Evolutionary conservation across 441 rosid species (phyloP), one percentile per base, ranked within the genome.

Genomic region (Gossypium trilobum): DNA sequence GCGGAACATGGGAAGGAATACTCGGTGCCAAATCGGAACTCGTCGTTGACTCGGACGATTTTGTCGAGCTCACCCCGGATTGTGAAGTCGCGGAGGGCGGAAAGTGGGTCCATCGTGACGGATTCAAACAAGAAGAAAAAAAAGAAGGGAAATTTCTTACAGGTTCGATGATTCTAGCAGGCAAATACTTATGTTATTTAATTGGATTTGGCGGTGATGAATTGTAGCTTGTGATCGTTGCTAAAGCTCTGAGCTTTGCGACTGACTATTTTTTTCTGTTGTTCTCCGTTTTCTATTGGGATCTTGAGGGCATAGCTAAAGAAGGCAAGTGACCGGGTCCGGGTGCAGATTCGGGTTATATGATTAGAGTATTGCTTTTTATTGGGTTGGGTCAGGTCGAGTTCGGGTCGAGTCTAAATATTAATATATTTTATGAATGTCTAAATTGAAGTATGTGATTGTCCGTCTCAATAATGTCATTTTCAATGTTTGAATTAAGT

Each of bases 51-150:
- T 8, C 88, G 88, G 44, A 78, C 80, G 68, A 91, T 85, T 78
- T 83, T 85, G 55, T 87, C 93, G 3, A 88, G 83, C 54, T 90
- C 90, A 64, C 85, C 87, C 0, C 90, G 84, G n/a, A 85, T 83
- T 22, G 97, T 83, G 82, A 75, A 88, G 72, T 89, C 93, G 6
- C 91, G 89, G 11, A 90, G 92, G 16, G 82, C 95, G 1, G 97
- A 90, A 44, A 90, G 84, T 0, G 97, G 95, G 75, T 94, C 97
- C 98, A 91, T 91, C 0, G 68, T 5, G 11, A 6, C 0, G n/a
- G 71, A 22, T 25, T 48, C 51, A 0, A 9, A 7, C 0, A n/a
- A 59, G 5, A 2, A 29, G 33, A 29, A 0, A 29, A 27, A 10
- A 48, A 8, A 4, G 20, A 19, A 29, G 25, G 14, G 5, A 27